Conservation (phyloP, 495 filamentous ascomycete species). For the Mytilinidion resinicola region DNA sequence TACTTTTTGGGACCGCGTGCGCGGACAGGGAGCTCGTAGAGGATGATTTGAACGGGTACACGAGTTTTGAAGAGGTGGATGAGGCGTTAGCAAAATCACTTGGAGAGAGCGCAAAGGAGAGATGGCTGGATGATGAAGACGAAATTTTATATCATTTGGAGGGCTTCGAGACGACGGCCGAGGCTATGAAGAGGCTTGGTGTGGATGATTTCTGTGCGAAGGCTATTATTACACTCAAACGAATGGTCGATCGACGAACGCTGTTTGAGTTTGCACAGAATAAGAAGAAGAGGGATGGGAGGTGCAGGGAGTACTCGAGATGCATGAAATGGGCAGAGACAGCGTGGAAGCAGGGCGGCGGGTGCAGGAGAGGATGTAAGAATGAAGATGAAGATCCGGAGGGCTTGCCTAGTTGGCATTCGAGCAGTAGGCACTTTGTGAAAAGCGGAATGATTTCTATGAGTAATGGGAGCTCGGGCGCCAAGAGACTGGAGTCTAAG, state of each 20-base stretch:
- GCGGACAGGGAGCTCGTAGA: constrained; percentile 12
- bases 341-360: constrained; percentile 18
- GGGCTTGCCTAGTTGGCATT: constrained; percentile 16
- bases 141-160: constrained; percentile 16
- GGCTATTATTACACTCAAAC: constrained; percentile 11
- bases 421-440: constrained; percentile 9
- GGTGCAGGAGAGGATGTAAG: constrained; percentile 19
- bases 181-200: constrained; percentile 6
- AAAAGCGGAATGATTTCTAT: constrained; percentile 2
- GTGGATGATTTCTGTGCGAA: constrained; percentile 17
- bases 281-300: constrained; percentile 68
- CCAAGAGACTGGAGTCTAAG: no score
- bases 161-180: constrained; percentile 14
- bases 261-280: constrained; percentile 33
- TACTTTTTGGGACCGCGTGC: constrained; percentile 6
- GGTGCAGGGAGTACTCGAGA: constrained; percentile 76
- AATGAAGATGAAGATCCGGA: constrained; percentile 23
- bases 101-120: neutral
- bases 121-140: neutral
- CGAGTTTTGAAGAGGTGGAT: constrained; percentile 17
- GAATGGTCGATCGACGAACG: constrained; percentile 6
- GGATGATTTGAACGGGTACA: constrained; percentile 8
- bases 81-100: neutral
- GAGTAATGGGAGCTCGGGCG: no score
- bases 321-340: constrained; percentile 22